Percentiles rank a stretch among this genome's conserved stretches.
These are phyloP conservation scores for Carallia pectinifolia DNA, from an alignment of 345 rosid species.

Conservation along the genomic window DNA sequence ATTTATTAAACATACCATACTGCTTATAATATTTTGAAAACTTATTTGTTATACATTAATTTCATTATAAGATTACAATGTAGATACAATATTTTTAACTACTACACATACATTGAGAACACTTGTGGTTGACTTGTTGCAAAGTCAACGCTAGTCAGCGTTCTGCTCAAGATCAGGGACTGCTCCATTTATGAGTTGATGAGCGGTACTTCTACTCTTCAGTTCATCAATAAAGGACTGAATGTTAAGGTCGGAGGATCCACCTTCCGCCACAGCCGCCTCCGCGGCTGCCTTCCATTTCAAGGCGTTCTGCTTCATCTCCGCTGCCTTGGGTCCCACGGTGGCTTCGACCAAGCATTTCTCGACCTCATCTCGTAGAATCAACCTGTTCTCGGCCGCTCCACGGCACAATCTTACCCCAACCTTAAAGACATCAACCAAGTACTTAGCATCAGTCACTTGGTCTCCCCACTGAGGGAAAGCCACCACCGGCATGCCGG, in stretches of 20 bases:
- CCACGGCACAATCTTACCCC: slow-evolving; percentile 75
- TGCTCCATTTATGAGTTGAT: not conserved
- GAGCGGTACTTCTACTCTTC: slow-evolving; percentile 21
- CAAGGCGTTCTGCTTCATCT: slow-evolving; percentile 55
- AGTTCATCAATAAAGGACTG: slow-evolving; percentile 66
- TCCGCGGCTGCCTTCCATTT: slow-evolving; percentile 71
- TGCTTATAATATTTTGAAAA: no score
- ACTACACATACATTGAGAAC: no score
- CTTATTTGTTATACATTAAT: no score
- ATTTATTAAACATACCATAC: no score
- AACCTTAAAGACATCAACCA: slow-evolving; percentile 55
- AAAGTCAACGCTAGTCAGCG: not conserved
- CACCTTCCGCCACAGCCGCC: slow-evolving; percentile 71
- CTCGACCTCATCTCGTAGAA: slow-evolving; percentile 61
- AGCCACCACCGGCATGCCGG: slow-evolving; percentile 62
- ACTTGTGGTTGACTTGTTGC: no score
- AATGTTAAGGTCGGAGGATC: slow-evolving; percentile 63
- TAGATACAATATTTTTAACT: no score
- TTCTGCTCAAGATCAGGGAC: not conserved
- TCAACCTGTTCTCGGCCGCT: slow-evolving; percentile 49
- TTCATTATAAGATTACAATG: no score
- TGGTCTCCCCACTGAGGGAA: slow-evolving; percentile 93
- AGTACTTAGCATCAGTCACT: slow-evolving; percentile 65
- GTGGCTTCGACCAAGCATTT: slow-evolving; percentile 57
- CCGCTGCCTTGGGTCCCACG: slow-evolving; percentile 48